These are phyloP conservation scores for Sporodiniella umbellata DNA, from an alignment of 371 early-diverging fungal species.

Conservation along the genomic window DNA sequence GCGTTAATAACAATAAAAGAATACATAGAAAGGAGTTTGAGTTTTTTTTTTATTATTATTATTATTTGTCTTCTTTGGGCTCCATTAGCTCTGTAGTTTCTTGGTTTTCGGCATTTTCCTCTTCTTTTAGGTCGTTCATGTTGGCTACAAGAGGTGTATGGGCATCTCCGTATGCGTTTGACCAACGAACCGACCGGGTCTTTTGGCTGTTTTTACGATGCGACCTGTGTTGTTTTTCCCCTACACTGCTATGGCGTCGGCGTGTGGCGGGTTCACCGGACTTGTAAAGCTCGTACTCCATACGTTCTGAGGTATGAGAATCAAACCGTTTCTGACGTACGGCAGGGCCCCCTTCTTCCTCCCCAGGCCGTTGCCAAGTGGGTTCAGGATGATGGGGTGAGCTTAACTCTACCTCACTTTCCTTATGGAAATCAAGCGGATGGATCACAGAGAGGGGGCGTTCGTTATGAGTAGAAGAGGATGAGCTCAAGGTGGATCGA, in stretches of 20 bases:
- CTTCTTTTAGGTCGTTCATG: not conserved
- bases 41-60: not conserved
- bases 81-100: slow-evolving; percentile 1
- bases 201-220: not conserved
- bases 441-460: slow-evolving; percentile 13
- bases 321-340: slow-evolving; percentile 6
- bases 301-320: slow-evolving; percentile 11
- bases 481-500: not conserved
- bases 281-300: slow-evolving; percentile 27
- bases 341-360: not conserved
- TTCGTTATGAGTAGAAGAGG: not conserved
- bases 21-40: not conserved
- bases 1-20: slow-evolving; percentile 2
- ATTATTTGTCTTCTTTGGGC: not conserved
- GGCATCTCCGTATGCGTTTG: not conserved
- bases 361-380: slow-evolving; percentile 13
- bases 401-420: too few relatives aligned
- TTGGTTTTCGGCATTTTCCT: not conserved
- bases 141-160: not conserved
- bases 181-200: slow-evolving; percentile 11
- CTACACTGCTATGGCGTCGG: not conserved
- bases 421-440: slow-evolving; percentile 21
- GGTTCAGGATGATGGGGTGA: slow-evolving; percentile 10
- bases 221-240: not conserved
- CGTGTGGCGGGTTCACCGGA: not conserved